phyloP scores from a whole-genome alignment of 768 basidiomycete species.

The Sarcodon aspratus region DNA sequence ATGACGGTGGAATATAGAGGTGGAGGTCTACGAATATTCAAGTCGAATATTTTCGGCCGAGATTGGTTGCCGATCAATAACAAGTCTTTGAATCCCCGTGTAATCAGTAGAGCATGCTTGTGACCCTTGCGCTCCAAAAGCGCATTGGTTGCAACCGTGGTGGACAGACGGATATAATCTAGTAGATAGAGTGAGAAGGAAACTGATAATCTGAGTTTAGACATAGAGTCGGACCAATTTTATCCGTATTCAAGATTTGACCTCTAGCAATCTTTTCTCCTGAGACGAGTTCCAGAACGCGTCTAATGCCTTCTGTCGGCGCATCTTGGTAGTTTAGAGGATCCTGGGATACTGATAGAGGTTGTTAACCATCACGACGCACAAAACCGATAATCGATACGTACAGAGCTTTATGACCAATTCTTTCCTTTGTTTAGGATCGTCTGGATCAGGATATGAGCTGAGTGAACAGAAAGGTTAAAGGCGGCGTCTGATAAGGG shows the following conservation, averaged over 20 bases:
- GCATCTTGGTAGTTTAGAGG: conserved; percentile 82
- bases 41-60: conserved; percentile 88
- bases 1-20: conserved; percentile 72
- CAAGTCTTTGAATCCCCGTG: conserved; percentile 85
- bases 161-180: conserved; percentile 90
- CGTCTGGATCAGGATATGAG: conserved; percentile 65
- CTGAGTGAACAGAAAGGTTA: conserved; percentile 18
- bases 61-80: conserved; percentile 92
- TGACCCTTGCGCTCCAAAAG: conserved; percentile 92
- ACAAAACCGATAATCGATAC: conserved; percentile 14
- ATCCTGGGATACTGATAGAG: conserved; percentile 73
- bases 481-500: background rate
- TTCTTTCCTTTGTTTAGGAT: conserved; percentile 51
- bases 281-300: conserved; percentile 71
- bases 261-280: conserved; percentile 61
- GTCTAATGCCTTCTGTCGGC: conserved; percentile 86
- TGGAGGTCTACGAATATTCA: conserved; percentile 71
- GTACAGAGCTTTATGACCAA: conserved; percentile 82
- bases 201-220: background rate
- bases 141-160: conserved; percentile 94
- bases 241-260: conserved; percentile 55
- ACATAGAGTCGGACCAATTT: conserved; percentile 52
- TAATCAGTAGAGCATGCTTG: conserved; percentile 84
- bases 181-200: background rate
- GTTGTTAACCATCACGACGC: background rate